Percentiles rank a stretch among this genome's conserved stretches.
These are phyloP conservation scores for Melaleuca alternifolia DNA, from an alignment of 345 rosid species.

Conservation along the genomic window DNA sequence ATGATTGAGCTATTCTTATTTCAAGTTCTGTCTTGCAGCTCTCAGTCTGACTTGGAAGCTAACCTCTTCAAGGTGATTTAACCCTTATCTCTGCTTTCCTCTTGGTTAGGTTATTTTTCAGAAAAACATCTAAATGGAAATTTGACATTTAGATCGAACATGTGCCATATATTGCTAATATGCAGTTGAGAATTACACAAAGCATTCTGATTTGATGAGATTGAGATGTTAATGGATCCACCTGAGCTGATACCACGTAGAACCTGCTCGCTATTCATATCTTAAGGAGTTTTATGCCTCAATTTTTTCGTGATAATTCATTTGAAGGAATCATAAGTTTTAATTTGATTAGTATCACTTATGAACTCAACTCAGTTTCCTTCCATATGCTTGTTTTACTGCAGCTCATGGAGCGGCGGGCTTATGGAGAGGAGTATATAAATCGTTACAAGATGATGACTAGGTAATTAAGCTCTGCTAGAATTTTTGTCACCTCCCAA, in stretches of 20 bases:
- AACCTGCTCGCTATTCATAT: background rate
- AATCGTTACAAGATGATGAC: conserved; percentile 98
- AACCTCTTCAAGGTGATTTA: conserved; percentile 68
- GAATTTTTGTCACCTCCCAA: background rate
- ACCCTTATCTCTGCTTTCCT: background rate
- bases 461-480: conserved; percentile 27
- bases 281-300: background rate
- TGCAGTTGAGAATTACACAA: background rate
- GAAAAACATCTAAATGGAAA: background rate
- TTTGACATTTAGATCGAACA: background rate
- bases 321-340: background rate
- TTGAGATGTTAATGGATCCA: background rate
- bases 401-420: conserved; percentile 92
- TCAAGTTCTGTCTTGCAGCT: conserved; percentile 35
- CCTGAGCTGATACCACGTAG: background rate
- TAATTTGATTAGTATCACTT: background rate
- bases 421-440: conserved; percentile 80
- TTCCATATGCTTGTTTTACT: background rate
- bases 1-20: background rate
- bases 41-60: conserved; percentile 87
- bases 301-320: background rate
- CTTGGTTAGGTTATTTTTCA: background rate
- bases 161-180: background rate
- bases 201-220: background rate
- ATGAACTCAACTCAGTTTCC: background rate